These are phyloP conservation scores for Beauveria sp. DNA, from an alignment of 2,329 filamentous ascomycete species.

Conservation along the genomic window DNA sequence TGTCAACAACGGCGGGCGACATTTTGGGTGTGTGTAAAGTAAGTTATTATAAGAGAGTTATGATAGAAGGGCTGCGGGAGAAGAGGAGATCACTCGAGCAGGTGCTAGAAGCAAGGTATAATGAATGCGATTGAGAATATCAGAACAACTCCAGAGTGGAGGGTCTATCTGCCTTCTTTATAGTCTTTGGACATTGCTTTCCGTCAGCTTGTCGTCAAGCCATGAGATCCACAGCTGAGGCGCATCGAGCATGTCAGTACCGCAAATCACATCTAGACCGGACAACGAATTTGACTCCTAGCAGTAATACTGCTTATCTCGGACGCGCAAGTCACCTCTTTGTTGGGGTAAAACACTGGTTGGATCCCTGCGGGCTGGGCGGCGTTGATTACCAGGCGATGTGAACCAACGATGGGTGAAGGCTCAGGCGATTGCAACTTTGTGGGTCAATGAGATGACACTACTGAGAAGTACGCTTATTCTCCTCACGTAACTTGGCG, in stretches of 20 bases:
- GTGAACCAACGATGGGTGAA: slow-evolving; percentile 1
- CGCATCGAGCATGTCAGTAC: neutral
- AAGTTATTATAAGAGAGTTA: neutral
- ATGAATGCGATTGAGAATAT: neutral
- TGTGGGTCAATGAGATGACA: slow-evolving; percentile 9
- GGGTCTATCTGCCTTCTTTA: slow-evolving; percentile 1
- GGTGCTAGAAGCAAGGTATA: neutral
- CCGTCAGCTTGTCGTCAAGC: neutral
- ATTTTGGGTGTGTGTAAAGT: neutral
- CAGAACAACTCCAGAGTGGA: neutral
- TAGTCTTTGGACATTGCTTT: neutral
- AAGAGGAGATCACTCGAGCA: neutral
- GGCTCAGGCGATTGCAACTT: neutral
- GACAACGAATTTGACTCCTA: neutral
- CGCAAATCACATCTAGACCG: slow-evolving; percentile 6
- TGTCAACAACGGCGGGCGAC: slow-evolving; percentile 6
- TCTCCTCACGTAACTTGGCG: slow-evolving; percentile 12
- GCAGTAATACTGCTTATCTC: slow-evolving; percentile 12
- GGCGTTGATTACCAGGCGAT: neutral
- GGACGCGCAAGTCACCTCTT: neutral
- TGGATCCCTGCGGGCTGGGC: neutral
- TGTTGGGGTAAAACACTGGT: neutral
- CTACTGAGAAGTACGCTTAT: slow-evolving; percentile 12
- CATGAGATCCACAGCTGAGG: neutral
- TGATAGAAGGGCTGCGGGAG: neutral